Evolutionary conservation across 805 yeast genomes (phyloP).

Genomic region (Hyphopichia homilentoma): DNA sequence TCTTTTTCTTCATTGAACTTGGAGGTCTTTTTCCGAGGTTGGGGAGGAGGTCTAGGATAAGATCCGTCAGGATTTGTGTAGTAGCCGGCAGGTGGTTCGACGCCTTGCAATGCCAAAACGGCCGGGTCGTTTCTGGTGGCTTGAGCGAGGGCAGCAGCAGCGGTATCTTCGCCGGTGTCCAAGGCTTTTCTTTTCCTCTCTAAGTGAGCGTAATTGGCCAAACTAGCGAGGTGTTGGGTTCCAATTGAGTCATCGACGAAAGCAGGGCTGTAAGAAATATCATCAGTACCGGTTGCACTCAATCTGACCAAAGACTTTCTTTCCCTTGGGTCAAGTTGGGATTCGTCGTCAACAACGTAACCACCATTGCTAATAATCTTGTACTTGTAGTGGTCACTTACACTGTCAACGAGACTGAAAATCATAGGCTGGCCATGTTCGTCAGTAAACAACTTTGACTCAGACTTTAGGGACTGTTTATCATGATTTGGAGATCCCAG

Average conservation of each 20-base stretch:
- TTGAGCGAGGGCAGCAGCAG: conserved; percentile 1
- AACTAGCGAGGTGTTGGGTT: conserved; percentile 7
- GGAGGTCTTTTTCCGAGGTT: conserved; percentile 4
- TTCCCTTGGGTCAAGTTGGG: conserved; percentile 3
- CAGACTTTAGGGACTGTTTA: no score
- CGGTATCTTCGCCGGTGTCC: conserved; percentile 2
- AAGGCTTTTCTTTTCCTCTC: conserved; percentile 1
- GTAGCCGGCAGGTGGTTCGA: no score
- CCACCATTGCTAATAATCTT: conserved; percentile 19
- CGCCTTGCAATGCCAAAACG: conserved; percentile 2
- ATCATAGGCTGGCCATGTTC: conserved; percentile 10
- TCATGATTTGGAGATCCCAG: no score
- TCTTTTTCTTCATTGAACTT: conserved; percentile 63
- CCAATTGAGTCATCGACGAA: conserved; percentile 13
- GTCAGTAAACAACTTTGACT: conserved; percentile 4
- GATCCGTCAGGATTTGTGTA: background rate
- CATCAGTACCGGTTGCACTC: conserved; percentile 5
- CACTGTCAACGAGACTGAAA: conserved; percentile 11
- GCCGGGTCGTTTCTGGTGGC: conserved; percentile 3
- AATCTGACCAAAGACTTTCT: conserved; percentile 4
- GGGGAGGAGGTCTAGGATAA: no score
- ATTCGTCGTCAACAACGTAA: conserved; percentile 11
- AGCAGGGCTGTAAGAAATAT: conserved; percentile 4
- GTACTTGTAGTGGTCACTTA: conserved; percentile 13
- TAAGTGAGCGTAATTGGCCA: conserved; percentile 5